phyloP scores from a whole-genome alignment of 1,284 basidiomycete genomes.

The Fomitopsis schrenkii region DNA sequence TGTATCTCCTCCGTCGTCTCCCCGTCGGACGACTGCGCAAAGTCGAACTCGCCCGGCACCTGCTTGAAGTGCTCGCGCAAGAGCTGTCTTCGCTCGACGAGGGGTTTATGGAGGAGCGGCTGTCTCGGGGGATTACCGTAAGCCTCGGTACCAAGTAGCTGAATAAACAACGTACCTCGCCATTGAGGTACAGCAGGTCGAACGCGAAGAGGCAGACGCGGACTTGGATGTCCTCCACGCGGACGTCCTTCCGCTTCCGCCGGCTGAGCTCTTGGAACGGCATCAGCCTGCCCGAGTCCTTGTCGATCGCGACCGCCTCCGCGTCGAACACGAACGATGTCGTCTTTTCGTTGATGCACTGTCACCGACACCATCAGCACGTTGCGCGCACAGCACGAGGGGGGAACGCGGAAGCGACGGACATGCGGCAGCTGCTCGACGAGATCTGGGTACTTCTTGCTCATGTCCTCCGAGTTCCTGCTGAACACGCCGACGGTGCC shows the following conservation, averaged over 20 bases:
- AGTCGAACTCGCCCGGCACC: slow-evolving; percentile 89
- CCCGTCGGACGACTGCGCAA: slow-evolving; percentile 88
- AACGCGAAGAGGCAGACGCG: slow-evolving; percentile 95
- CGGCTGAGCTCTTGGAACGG: slow-evolving; percentile 97
- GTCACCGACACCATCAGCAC: slow-evolving; percentile 8
- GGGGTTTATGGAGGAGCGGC: slow-evolving; percentile 64
- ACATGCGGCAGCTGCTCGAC: slow-evolving; percentile 90
- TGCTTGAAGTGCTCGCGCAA: slow-evolving; percentile 78
- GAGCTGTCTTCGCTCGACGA: slow-evolving; percentile 74
- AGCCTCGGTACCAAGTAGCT: background rate
- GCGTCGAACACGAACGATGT: slow-evolving; percentile 93
- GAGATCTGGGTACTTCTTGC: slow-evolving; percentile 97
- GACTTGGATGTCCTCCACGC: slow-evolving; percentile 93
- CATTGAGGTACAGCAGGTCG: slow-evolving; percentile 93
- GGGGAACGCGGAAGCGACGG: slow-evolving; percentile 20
- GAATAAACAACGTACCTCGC: slow-evolving; percentile 58
- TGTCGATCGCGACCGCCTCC: slow-evolving; percentile 96
- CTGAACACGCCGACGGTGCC: slow-evolving; percentile 89
- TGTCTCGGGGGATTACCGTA: slow-evolving; percentile 23
- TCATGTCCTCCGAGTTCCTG: slow-evolving; percentile 99
- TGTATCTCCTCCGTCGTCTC: slow-evolving; percentile 94
- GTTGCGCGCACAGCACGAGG: background rate
- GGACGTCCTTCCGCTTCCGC: slow-evolving; percentile 97
- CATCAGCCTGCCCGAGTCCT: slow-evolving; percentile 77
- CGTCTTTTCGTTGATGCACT: slow-evolving; percentile 83